Evolutionary conservation across 2,329 filamentous ascomycete genomes (phyloP), one percentile per base, ranked within the genome.

Genomic region (Fusarium bactridioides): DNA sequence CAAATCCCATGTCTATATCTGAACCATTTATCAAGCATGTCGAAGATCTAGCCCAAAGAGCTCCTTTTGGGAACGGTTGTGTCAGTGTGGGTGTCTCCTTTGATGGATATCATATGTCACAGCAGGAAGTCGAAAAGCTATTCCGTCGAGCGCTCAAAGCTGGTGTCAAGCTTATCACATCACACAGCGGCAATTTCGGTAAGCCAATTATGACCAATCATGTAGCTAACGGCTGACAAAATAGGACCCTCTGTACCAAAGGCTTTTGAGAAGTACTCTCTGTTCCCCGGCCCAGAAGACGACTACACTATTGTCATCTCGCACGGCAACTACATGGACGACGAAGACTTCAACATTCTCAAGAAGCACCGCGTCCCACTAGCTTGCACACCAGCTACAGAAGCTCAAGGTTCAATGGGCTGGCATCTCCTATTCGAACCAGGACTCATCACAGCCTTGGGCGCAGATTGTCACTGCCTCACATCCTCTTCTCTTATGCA

Each of bases 211-310:
- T 1, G n/a, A 25, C 9, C 18, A 37, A 19, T 15, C 3, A 10
- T 19, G 4, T 13, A 6, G n/a, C 0, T 5, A 7, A 25, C 0
- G 0, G 0, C 47, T 60, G 18, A 43, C 5, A 27, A 27, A 6
- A 5, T 7, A 61, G 58, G 58, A 9, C 2, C 50, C 10, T 61
- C 58, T 9, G 50, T 23, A 23, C 58, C 50, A 23, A 38, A 61
- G 4, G 29, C 29, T 19, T 23, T 61, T 10, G 58, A 61, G 9
- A 23, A 9, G 18, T 61, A 57, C 12, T 37, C 38, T 13, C 23
- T 61, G 1, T 44, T 61, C 1, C 58, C 58, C 0, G 2, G 12
- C 8, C 5, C 19, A 13, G 23, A 37, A 21, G 27, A 44, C 3
- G 21, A 57, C 13, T 44, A 57, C 10, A 44, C 50, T 1, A 37